A percentile compares a stretch with the other conserved stretches of the same genome.
Evolutionary conservation across 805 yeast species (phyloP).

Genomic region (Candida nitratophila): DNA sequence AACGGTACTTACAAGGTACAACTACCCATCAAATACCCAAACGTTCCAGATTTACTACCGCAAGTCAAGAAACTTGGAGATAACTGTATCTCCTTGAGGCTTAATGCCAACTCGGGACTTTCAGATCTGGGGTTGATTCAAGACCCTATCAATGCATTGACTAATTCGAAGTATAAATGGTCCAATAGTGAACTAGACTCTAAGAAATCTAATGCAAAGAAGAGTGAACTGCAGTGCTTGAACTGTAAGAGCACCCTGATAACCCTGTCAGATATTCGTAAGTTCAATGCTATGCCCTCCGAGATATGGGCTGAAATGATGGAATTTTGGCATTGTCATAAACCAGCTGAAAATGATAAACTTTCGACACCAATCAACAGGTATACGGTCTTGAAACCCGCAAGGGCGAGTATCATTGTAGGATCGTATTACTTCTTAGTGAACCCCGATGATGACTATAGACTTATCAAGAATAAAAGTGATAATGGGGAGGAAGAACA

Average conservation of each 20-base stretch:
- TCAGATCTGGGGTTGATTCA: too few relatives aligned
- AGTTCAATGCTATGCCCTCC: slow-evolving; percentile 69
- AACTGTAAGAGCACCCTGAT: slow-evolving; percentile 13
- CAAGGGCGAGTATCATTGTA: slow-evolving; percentile 33
- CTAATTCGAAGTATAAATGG: slow-evolving; percentile 20
- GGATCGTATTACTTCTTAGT: slow-evolving; percentile 52
- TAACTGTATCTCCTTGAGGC: slow-evolving; percentile 1
- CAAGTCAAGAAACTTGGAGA: neutral
- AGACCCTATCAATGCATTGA: neutral
- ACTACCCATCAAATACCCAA: neutral
- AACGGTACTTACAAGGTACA: neutral
- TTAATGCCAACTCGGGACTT: neutral
- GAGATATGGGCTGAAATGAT: slow-evolving; percentile 91
- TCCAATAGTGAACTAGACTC: slow-evolving; percentile 2
- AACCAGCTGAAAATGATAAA: slow-evolving; percentile 36
- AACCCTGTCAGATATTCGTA: slow-evolving; percentile 25
- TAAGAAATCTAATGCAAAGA: neutral
- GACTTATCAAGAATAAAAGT: slow-evolving; percentile 5
- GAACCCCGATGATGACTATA: slow-evolving; percentile 16
- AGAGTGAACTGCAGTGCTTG: slow-evolving; percentile 5
- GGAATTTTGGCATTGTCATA: slow-evolving; percentile 98
- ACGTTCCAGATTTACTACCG: neutral
- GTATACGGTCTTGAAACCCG: slow-evolving; percentile 40
- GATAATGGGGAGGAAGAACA: slow-evolving; percentile 3
- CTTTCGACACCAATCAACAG: slow-evolving; percentile 18